Percentiles rank a stretch among this genome's conserved stretches.
phyloP scores from a whole-genome alignment of 2,329 filamentous ascomycete genomes.

The Colletotrichum orbiculare region DNA sequence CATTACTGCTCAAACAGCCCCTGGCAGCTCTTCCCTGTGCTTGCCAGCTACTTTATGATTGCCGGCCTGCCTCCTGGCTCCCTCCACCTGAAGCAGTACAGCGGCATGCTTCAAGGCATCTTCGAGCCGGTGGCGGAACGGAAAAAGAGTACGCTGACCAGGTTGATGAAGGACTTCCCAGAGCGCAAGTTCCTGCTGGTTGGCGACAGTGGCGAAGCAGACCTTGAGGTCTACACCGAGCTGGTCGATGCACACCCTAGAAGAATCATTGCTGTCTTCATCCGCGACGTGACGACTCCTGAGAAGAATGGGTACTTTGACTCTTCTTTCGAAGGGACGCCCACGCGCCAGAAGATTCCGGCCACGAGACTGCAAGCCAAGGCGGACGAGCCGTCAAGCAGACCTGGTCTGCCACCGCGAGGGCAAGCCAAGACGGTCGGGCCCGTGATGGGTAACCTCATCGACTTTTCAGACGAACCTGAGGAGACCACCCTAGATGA shows the following conservation, averaged over 20 bases:
- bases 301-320: constrained; percentile 83
- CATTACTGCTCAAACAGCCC: constrained; percentile 99
- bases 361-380: constrained; percentile 36
- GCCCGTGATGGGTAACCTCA: constrained; percentile 66
- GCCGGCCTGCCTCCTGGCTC: constrained; percentile 87
- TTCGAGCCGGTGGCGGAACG: constrained; percentile 97
- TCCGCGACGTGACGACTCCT: constrained; percentile 91
- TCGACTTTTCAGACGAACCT: constrained; percentile 69
- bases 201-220: constrained; percentile 95
- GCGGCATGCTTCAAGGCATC: constrained; percentile 96
- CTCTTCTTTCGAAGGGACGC: constrained; percentile 53
- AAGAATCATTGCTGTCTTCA: constrained; percentile 87
- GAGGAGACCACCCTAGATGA: constrained; percentile 50
- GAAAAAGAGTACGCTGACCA: constrained; percentile 89
- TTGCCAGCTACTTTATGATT: constrained; percentile 85
- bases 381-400: constrained; percentile 37
- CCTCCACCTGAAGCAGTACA: constrained; percentile 95
- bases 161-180: constrained; percentile 89
- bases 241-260: constrained; percentile 87
- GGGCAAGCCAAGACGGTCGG: constrained; percentile 44
- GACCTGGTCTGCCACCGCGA: constrained; percentile 48
- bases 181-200: constrained; percentile 89
- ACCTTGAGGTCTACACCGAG: constrained; percentile 96
- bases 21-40: constrained; percentile 94
- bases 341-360: constrained; percentile 41